Conservation (phyloP, 2,329 filamentous ascomycete genomes). For the Dactylonectria macrodidyma region DNA sequence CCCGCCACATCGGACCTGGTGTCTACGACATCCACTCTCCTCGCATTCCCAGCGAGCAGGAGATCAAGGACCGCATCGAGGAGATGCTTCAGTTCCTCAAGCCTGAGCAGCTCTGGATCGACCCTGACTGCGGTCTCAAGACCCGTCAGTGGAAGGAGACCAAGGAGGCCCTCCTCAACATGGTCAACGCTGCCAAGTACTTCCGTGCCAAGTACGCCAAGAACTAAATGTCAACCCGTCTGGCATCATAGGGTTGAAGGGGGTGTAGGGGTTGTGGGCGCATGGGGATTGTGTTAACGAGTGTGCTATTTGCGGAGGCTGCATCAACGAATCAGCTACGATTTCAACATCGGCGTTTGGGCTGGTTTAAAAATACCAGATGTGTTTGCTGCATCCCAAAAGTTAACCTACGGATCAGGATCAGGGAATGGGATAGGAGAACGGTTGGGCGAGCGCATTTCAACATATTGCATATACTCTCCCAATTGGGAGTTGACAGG, state of each 20-base stretch:
- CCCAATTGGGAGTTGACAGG: constrained; percentile 50
- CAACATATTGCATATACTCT: constrained; percentile 58
- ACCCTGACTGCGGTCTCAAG: constrained; percentile 99
- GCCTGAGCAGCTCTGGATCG: constrained; percentile 99
- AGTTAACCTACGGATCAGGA: constrained; percentile 53
- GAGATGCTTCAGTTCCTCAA: constrained; percentile 99
- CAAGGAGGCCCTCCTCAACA: constrained; percentile 94
- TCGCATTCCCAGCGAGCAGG: constrained; percentile 95
- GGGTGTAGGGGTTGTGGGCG: constrained; percentile 40
- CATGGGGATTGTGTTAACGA: constrained; percentile 50
- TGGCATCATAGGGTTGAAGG: constrained; percentile 38
- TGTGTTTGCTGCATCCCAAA: constrained; percentile 56
- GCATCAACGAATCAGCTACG: constrained; percentile 61
- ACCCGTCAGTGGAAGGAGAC: constrained; percentile 99
- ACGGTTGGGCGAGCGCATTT: constrained; percentile 55
- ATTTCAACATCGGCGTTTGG: constrained; percentile 74
- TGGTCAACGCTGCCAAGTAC: constrained; percentile 98
- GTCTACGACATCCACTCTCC: constrained; percentile 99
- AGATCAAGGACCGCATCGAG: constrained; percentile 97
- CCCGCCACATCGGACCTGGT: constrained; percentile 97
- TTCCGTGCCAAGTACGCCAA: constrained; percentile 92
- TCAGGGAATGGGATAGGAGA: constrained; percentile 45
- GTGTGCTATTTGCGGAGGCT: constrained; percentile 53
- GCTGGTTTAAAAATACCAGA: constrained; percentile 55
- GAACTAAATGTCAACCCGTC: constrained; percentile 55